Percentiles rank a stretch among this genome's conserved stretches.
These are phyloP conservation scores for Spathaspora boniae DNA, from an alignment of 805 yeast genomes.

Conservation along the genomic window DNA sequence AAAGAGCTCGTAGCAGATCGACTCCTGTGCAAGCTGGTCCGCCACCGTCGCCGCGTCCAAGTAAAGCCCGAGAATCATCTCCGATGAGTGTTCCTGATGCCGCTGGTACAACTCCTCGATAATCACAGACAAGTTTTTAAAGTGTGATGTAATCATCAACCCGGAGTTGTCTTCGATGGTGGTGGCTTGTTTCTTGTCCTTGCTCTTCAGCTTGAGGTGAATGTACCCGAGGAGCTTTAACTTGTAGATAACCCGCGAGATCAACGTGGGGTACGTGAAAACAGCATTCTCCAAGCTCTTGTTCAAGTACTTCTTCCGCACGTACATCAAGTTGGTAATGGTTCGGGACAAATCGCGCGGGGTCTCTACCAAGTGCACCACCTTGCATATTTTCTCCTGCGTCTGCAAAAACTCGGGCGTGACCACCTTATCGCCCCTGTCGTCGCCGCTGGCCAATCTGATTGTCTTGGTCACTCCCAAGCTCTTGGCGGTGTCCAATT, in stretches of 20 bases:
- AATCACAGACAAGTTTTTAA: slow-evolving; percentile 69
- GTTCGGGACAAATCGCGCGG: slow-evolving; percentile 35
- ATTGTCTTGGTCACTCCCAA: slow-evolving; percentile 38
- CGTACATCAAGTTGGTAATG: slow-evolving; percentile 30
- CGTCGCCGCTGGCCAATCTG: slow-evolving; percentile 26
- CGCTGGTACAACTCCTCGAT: slow-evolving; percentile 60
- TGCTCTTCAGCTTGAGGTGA: slow-evolving; percentile 20
- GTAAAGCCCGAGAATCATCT: slow-evolving; percentile 47
- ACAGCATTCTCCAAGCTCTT: slow-evolving; percentile 55
- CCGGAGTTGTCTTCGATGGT: slow-evolving; percentile 21
- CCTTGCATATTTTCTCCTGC: slow-evolving; percentile 65
- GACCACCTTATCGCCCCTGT: slow-evolving; percentile 24
- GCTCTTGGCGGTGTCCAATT: slow-evolving; percentile 32
- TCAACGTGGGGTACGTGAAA: slow-evolving; percentile 74
- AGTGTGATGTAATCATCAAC: slow-evolving; percentile 45
- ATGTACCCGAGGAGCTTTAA: slow-evolving; percentile 45
- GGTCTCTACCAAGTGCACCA: slow-evolving; percentile 56
- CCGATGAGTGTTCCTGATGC: slow-evolving; percentile 30
- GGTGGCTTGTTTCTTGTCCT: slow-evolving; percentile 18
- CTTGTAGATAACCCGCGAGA: slow-evolving; percentile 57
- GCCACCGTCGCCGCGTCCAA: slow-evolving; percentile 71
- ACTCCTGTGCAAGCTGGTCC: slow-evolving; percentile 69
- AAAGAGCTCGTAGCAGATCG: slow-evolving; percentile 80
- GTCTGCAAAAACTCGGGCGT: slow-evolving; percentile 38
- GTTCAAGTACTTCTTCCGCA: slow-evolving; percentile 44